phyloP scores from a whole-genome alignment of 1,284 basidiomycete species.

The Gymnopus androsaceus region DNA sequence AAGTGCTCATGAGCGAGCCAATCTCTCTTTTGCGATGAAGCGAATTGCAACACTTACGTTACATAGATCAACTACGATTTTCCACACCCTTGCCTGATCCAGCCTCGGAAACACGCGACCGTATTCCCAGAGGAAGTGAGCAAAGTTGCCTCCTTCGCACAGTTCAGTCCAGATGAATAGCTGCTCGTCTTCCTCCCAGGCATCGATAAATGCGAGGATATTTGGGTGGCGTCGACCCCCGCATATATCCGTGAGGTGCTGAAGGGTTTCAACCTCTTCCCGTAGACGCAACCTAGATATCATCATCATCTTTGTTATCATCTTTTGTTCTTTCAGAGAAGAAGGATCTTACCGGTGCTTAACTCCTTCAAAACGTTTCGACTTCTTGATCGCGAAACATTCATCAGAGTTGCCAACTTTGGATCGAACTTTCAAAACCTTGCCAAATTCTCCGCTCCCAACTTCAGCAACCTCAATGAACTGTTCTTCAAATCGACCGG shows the following conservation, averaged over 20 bases:
- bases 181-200: slow-evolving; percentile 94
- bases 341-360: slow-evolving; percentile 76
- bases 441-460: slow-evolving; percentile 93
- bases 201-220: slow-evolving; percentile 89
- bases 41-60: slow-evolving; percentile 63
- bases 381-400: slow-evolving; percentile 92
- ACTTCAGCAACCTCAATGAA: slow-evolving; percentile 84
- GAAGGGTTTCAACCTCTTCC: slow-evolving; percentile 94
- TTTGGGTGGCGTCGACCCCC: slow-evolving; percentile 61
- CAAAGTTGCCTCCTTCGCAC: slow-evolving; percentile 91
- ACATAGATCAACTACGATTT: slow-evolving; percentile 89
- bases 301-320: slow-evolving; percentile 24
- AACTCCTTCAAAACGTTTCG: slow-evolving; percentile 89
- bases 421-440: slow-evolving; percentile 87
- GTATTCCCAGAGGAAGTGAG: slow-evolving; percentile 91
- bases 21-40: slow-evolving; percentile 26
- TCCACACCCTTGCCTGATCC: slow-evolving; percentile 96
- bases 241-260: slow-evolving; percentile 62
- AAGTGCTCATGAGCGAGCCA: slow-evolving; percentile 24
- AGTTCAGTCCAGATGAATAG: slow-evolving; percentile 95
- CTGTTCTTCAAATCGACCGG: slow-evolving; percentile 72
- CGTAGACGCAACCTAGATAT: slow-evolving; percentile 77
- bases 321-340: slow-evolving; percentile 1
- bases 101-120: slow-evolving; percentile 82
- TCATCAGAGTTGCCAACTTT: slow-evolving; percentile 54